These are phyloP conservation scores for Jimgerdemannia lactiflua DNA, from an alignment of 192 early-diverging fungal genomes.

Conservation along the genomic window DNA sequence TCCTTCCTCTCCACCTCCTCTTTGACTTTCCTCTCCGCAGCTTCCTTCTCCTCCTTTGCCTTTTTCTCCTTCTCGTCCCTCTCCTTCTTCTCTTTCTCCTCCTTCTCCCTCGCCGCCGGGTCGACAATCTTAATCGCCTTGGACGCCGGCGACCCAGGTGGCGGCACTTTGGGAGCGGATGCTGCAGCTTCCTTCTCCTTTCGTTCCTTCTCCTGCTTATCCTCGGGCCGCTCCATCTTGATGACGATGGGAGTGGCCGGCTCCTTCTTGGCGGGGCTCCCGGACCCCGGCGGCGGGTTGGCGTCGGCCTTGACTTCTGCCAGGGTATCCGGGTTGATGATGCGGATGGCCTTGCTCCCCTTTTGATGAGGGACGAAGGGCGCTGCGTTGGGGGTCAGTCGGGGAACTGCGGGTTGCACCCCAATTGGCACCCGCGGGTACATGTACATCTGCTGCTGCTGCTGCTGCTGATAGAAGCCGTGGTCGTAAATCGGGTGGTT, in stretches of 20 bases:
- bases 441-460: too few species aligned
- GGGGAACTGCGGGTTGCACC: too few species aligned
- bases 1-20: conserved; percentile 34
- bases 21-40: conserved; percentile 11
- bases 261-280: conserved; percentile 14
- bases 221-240: conserved; percentile 23
- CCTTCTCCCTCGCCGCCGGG: conserved; percentile 46
- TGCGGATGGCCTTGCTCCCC: conserved; percentile 57
- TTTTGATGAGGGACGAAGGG: conserved; percentile 34
- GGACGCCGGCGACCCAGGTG: conserved; percentile 14
- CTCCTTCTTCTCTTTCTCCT: conserved; percentile 31
- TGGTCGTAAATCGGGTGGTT: too few species aligned
- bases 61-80: conserved; percentile 24
- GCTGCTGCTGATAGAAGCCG: too few species aligned
- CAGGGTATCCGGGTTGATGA: conserved; percentile 73
- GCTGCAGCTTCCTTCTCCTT: conserved; percentile 18
- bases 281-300: conserved; percentile 11
- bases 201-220: conserved; percentile 26
- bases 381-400: conserved; percentile 14
- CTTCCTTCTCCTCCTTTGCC: conserved; percentile 19
- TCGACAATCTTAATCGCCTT: conserved; percentile 46
- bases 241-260: conserved; percentile 27
- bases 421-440: too few species aligned
- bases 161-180: conserved; percentile 2
- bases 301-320: conserved; percentile 60